Base-by-base conservation (phyloP, 148 eudicot genomes). In the Camellia japonica region DNA sequence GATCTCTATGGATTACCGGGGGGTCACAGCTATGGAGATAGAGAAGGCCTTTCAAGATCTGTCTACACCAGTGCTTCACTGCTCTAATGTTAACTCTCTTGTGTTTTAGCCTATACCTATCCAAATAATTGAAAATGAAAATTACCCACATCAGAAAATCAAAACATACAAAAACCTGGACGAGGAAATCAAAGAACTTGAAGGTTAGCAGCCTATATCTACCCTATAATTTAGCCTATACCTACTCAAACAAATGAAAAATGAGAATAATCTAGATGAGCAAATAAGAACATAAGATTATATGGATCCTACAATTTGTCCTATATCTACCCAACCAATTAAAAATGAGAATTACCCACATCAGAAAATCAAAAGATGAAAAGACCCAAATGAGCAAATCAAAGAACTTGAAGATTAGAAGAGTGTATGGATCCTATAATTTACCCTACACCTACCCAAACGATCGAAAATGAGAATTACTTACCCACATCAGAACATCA, bases 1-100 rank as follows among this genome's bases (percentile, higher is more conserved):
- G 86, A 67, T 87, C 89, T 75, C 89, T 80, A 78, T 87, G 89
- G 52, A 87, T 87, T 15, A 88, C 68, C 5, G 90, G 90, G 51
- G 90, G 90, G 68, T 86, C 82, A 41, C 71, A 85, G 81, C 88
- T 88, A 51, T 88, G 88, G 74, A 88, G 90, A 71, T 88, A 88
- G 19, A 77, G 81, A 54, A 88, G 85, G 43, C 90, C 90, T 78
- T 78, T 74, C 82, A 88, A 68, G 58, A 88, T 86, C 80, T 88
- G 90, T 79, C 87, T 86, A 23, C 87, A 84, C 90, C 90, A 88
- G 51, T 86, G 80, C 75, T 88, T 88, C n/a, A 88, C 66, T 69
- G 87, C 90, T 78, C 88, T 86, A 52, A 82, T 80, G 79, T 88
- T 82, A 54, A 82, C 85, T 15, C 80, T 86, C 74, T 73, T 88